phyloP scores from a whole-genome alignment of 1,284 basidiomycete species.

The Microbotryum silenes-acaulis region DNA sequence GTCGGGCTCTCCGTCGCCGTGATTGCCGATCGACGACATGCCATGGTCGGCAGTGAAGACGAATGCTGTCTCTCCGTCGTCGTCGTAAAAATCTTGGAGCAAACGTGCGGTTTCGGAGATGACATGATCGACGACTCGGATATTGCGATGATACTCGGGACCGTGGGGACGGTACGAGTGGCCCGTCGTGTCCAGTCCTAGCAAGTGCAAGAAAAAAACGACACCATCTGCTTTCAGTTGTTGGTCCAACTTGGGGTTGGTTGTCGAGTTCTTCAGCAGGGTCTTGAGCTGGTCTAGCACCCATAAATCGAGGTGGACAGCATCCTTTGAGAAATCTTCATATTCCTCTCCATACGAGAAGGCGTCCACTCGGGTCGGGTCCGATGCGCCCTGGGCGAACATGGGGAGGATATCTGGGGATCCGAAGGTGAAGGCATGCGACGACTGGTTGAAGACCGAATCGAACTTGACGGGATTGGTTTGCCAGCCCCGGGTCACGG shows the following conservation, averaged over 20 bases:
- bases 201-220: constrained; percentile 75
- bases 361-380: constrained; percentile 49
- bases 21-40: constrained; percentile 78
- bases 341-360: constrained; percentile 71
- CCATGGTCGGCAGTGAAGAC: constrained; percentile 86
- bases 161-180: constrained; percentile 73
- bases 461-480: constrained; percentile 84
- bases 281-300: constrained; percentile 58
- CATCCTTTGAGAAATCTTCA: constrained; percentile 69
- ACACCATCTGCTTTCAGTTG: constrained; percentile 52
- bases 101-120: constrained; percentile 60
- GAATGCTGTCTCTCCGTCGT: constrained; percentile 60
- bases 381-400: constrained; percentile 63
- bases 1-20: constrained; percentile 83
- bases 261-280: constrained; percentile 58
- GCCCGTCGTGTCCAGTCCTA: constrained; percentile 80
- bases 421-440: constrained; percentile 71
- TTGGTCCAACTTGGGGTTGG: constrained; percentile 47
- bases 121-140: constrained; percentile 69
- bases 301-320: constrained; percentile 70
- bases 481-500: constrained; percentile 58
- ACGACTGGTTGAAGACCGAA: constrained; percentile 78
- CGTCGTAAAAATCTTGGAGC: constrained; percentile 58
- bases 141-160: constrained; percentile 79
- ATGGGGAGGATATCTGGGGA: constrained; percentile 86